phyloP scores from a whole-genome alignment of 1,139 yeast species.

The Kodamaea derodonti region DNA sequence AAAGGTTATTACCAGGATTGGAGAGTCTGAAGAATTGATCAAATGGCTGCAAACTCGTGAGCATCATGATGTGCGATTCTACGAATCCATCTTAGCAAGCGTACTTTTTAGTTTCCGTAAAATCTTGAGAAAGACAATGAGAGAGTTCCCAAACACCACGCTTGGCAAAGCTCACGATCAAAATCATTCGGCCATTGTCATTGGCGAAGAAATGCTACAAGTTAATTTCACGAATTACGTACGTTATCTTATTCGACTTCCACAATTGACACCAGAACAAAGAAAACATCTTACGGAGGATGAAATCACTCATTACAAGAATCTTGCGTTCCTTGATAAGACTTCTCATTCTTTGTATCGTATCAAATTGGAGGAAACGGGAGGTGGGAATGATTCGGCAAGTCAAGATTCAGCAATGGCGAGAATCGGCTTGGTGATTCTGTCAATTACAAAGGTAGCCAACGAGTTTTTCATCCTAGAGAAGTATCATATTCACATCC shows the following conservation, averaged over 20 bases:
- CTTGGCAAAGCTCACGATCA: too few species aligned
- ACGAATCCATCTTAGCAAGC: constrained; percentile 33
- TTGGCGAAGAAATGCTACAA: constrained; percentile 37
- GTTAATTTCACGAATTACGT: constrained; percentile 38
- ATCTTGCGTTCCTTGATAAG: constrained; percentile 23
- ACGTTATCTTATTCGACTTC: constrained; percentile 33
- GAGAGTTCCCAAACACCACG: constrained; percentile 6
- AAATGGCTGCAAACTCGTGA: constrained; percentile 4
- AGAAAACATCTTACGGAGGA: constrained; percentile 17
- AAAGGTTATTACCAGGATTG: constrained; percentile 26
- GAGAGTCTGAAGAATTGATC: constrained; percentile 2
- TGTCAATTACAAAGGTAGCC: constrained; percentile 33
- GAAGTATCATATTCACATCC: constrained; percentile 37
- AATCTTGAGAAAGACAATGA: constrained; percentile 26
- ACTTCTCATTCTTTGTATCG: constrained; percentile 26
- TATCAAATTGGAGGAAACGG: constrained; percentile 29
- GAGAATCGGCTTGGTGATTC: constrained; percentile 22
- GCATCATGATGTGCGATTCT: constrained; percentile 20
- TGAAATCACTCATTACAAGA: constrained; percentile 27
- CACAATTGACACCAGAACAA: constrained; percentile 14
- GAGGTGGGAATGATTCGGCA: constrained; percentile 18
- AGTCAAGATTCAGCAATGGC: constrained; percentile 7
- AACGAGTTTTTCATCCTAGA: constrained; percentile 42
- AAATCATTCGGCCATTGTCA: constrained; percentile 1
- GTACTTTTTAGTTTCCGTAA: constrained; percentile 27